Evolutionary conservation across 1,284 basidiomycete genomes (phyloP), one percentile per base, ranked within the genome.

Genomic region (Wallemia mellicola): DNA sequence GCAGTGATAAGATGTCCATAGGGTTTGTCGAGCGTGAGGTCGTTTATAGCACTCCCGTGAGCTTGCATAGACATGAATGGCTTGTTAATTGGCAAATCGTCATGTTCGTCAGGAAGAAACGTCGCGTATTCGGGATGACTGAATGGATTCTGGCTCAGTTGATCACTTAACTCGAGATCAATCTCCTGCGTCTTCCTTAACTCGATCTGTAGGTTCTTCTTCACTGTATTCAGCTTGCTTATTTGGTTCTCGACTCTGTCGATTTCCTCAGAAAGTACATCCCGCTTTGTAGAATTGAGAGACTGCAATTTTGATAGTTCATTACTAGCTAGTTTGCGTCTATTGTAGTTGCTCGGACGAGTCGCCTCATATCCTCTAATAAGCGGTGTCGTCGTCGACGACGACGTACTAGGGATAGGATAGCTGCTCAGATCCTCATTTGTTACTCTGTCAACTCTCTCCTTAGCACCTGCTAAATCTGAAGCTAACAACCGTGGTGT

Each of bases 1-100:
- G 87, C 82, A 57, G 80, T 86, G 59, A 98, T 87, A 27, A 95
- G 77, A 14, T 82, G 85, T 30, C 89, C 92, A 66, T 98, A 98
- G 11, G 92, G 92, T 68, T 95, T 89, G 22, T 87, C 88, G 68
- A 96, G 88, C 72, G 98, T 92, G 32, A 98, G 77, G 1, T 87
- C 81, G 0, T 81, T 81, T 66, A 98, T 81, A 1, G 88, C 83
- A 0, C 79, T 79, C 0, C 78, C 73, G 67, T 96, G 89, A 30
- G 78, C 79, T 17, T 57, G 55, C 5, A 57, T 48, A n/a, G 38
- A 48, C 38, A 48, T 48, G 38, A 48, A 48, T 11, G 38, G 38
- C 14, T 17, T 11, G 19, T 48, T 48, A n/a, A 48, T 48, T 11
- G 38, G 38, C 19, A 48, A 22, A 15, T 48, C 38, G 19, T 48